These are phyloP conservation scores for Boletus rufocinnamomeus DNA, from an alignment of 768 basidiomycete species.

Conservation along the genomic window DNA sequence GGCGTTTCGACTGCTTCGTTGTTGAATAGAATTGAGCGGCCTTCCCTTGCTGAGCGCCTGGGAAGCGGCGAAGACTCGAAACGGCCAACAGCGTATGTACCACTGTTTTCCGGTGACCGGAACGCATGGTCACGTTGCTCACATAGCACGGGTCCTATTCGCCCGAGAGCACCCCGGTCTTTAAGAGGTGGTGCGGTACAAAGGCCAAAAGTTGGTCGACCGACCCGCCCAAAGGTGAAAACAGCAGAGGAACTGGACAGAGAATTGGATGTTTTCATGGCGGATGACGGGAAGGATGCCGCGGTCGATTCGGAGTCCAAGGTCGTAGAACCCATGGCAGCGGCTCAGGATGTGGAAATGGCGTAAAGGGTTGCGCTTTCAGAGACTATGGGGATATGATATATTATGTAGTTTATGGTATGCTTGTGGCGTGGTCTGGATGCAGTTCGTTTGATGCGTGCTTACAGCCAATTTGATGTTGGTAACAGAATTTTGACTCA, in stretches of 20 bases:
- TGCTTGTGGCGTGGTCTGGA: background rate
- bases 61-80: conserved; percentile 44
- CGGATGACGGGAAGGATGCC: conserved; percentile 43
- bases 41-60: conserved; percentile 67
- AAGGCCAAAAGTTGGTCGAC: conserved; percentile 33
- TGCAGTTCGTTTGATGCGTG: background rate
- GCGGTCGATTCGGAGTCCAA: conserved; percentile 24
- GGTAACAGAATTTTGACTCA: background rate
- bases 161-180: conserved; percentile 36
- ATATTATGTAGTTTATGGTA: conserved; percentile 24
- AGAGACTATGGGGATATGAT: conserved; percentile 1
- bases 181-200: conserved; percentile 13
- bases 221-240: conserved; percentile 54
- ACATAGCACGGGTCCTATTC: conserved; percentile 45
- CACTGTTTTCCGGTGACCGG: background rate
- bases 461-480: background rate
- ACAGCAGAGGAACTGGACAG: conserved; percentile 84
- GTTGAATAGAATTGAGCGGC: conserved; percentile 74
- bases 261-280: conserved; percentile 88
- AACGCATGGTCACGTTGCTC: conserved; percentile 1
- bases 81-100: conserved; percentile 17
- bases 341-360: conserved; percentile 57
- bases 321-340: conserved; percentile 11
- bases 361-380: conserved; percentile 26
- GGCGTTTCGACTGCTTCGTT: conserved; percentile 54